Conservation (phyloP, 768 basidiomycete species). For the Boletus reticuloceps region DNA sequence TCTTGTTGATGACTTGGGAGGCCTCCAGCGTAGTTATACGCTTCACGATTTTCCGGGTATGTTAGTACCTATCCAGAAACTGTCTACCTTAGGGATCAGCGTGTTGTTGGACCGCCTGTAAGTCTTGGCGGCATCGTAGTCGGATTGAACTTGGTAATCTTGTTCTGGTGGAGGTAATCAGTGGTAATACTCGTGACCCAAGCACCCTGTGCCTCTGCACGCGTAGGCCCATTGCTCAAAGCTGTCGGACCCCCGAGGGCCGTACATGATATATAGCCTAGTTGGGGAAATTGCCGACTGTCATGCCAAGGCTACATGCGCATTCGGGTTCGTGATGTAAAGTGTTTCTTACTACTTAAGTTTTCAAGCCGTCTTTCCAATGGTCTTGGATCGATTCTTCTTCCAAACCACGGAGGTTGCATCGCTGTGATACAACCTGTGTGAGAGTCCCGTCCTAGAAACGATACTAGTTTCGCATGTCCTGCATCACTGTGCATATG, state of each 20-base stretch:
- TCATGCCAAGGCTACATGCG: neutral
- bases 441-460: neutral
- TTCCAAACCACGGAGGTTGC: neutral
- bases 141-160: slow-evolving; percentile 7
- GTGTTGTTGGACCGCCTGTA: slow-evolving; percentile 7
- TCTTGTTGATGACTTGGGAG: slow-evolving; percentile 1
- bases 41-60: slow-evolving; percentile 10
- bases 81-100: slow-evolving; percentile 1
- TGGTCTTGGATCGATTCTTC: neutral
- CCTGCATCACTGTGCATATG: neutral
- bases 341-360: neutral
- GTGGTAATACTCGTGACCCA: neutral
- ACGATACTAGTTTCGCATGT: neutral
- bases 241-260: neutral
- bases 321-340: no score
- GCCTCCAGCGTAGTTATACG: slow-evolving; percentile 6
- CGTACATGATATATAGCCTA: neutral
- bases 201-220: neutral
- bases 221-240: neutral
- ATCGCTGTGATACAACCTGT: neutral
- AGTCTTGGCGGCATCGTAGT: neutral
- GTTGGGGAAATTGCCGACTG: neutral
- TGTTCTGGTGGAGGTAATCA: neutral
- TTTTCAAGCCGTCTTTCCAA: neutral
- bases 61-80: slow-evolving; percentile 1